phyloP scores from a whole-genome alignment of 1,284 basidiomycete genomes.

The Polyporus tsugae region DNA sequence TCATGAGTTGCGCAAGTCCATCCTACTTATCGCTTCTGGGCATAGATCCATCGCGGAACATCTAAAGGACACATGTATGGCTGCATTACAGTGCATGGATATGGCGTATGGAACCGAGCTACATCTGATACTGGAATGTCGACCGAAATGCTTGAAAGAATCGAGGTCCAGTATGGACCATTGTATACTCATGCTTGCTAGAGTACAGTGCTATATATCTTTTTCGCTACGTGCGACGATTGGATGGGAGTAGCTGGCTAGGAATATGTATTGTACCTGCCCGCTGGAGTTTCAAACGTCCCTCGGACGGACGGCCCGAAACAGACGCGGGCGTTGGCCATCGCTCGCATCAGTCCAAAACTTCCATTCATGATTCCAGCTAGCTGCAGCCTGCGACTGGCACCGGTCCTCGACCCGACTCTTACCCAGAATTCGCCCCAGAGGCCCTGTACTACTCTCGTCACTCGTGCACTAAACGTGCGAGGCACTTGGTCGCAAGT shows the following conservation, averaged over 20 bases:
- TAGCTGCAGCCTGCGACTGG: too few species aligned
- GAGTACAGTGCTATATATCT: background rate
- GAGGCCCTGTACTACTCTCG: background rate
- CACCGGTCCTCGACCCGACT: background rate
- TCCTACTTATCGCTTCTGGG: background rate
- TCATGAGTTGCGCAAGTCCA: constrained; percentile 16
- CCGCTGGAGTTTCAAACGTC: background rate
- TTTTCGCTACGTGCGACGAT: background rate
- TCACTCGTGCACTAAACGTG: background rate
- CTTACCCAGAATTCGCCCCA: background rate
- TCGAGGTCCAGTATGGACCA: background rate
- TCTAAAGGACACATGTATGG: background rate
- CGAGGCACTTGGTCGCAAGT: background rate
- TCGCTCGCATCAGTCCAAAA: background rate
- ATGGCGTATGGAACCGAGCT: background rate
- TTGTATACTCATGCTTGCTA: background rate
- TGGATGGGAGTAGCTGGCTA: background rate
- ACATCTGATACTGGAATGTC: background rate
- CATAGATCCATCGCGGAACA: background rate
- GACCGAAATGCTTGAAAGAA: background rate
- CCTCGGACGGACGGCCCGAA: background rate
- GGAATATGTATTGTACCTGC: too few species aligned
- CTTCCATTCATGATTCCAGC: background rate
- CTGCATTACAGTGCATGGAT: background rate
- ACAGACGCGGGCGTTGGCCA: background rate